These are phyloP conservation scores for Tetrapisispora taiwanensis DNA, from an alignment of 805 yeast species.

Conservation along the genomic window DNA sequence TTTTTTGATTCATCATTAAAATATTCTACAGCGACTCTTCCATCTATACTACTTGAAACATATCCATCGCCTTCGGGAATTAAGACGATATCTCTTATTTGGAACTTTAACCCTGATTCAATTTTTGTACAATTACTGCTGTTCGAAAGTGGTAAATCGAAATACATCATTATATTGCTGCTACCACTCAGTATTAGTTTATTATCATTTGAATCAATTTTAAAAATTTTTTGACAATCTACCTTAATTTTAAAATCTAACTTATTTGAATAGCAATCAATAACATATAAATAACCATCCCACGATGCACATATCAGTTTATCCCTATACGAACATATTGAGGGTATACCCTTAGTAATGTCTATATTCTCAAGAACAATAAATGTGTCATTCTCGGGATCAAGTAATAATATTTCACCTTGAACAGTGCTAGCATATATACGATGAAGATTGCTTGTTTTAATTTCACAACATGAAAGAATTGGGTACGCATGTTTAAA, in stretches of 20 bases:
- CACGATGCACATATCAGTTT: conserved; percentile 49
- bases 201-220: conserved; percentile 46
- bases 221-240: conserved; percentile 30
- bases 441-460: conserved; percentile 6
- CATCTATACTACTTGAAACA: conserved; percentile 69
- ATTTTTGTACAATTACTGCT: conserved; percentile 8
- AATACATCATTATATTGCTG: conserved; percentile 35
- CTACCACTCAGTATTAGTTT: conserved; percentile 46
- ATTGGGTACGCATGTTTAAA: conserved; percentile 10
- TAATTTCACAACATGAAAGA: conserved; percentile 11
- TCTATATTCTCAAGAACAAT: conserved; percentile 16
- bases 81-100: conserved; percentile 46
- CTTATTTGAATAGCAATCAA: conserved; percentile 33
- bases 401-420: conserved; percentile 44
- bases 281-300: conserved; percentile 42
- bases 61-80: conserved; percentile 48
- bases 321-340: conserved; percentile 8
- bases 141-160: conserved; percentile 9
- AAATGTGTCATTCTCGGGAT: conserved; percentile 36
- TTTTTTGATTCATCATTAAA: conserved; percentile 41
- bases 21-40: conserved; percentile 67
- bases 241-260: conserved; percentile 4
- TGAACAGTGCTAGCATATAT: conserved; percentile 41
- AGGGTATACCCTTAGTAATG: conserved; percentile 35
- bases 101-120: conserved; percentile 58